These are phyloP conservation scores for Neofusicoccum kwambonambiense DNA, from an alignment of 2,329 filamentous ascomycete genomes.

Conservation along the genomic window DNA sequence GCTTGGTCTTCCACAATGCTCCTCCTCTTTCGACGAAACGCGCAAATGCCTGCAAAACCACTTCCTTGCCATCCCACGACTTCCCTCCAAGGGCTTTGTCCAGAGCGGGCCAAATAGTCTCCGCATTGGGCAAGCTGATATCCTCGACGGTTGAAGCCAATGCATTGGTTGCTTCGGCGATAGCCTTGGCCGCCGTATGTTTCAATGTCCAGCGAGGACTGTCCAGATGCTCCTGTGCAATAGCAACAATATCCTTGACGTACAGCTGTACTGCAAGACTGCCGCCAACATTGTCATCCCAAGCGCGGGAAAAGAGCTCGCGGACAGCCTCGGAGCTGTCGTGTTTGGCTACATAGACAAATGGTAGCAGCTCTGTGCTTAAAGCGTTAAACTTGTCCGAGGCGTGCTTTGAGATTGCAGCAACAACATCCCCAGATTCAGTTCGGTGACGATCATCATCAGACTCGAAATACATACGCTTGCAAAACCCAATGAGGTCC, in stretches of 20 bases:
- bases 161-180: conserved; percentile 64
- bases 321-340: conserved; percentile 78
- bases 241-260: conserved; percentile 72
- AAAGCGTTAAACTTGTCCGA: conserved; percentile 83
- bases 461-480: conserved; percentile 74
- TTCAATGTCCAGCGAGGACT: conserved; percentile 87
- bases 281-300: conserved; percentile 88
- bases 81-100: conserved; percentile 82
- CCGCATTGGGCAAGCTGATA: conserved; percentile 60
- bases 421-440: conserved; percentile 78
- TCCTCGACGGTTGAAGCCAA: conserved; percentile 47
- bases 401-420: conserved; percentile 80
- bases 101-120: conserved; percentile 75
- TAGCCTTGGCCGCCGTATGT: conserved; percentile 78
- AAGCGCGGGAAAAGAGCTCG: conserved; percentile 79
- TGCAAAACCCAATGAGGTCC: conserved; percentile 54
- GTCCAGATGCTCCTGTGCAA: conserved; percentile 68
- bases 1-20: conserved; percentile 56
- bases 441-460: conserved; percentile 75
- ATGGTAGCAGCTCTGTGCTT: conserved; percentile 73
- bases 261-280: conserved; percentile 79
- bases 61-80: conserved; percentile 90
- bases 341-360: conserved; percentile 83
- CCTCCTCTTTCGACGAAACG: conserved; percentile 69
- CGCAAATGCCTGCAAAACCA: conserved; percentile 75